Evolutionary conservation across 306 rosid species (phyloP).

Genomic region (Ochetophila trinervis): DNA sequence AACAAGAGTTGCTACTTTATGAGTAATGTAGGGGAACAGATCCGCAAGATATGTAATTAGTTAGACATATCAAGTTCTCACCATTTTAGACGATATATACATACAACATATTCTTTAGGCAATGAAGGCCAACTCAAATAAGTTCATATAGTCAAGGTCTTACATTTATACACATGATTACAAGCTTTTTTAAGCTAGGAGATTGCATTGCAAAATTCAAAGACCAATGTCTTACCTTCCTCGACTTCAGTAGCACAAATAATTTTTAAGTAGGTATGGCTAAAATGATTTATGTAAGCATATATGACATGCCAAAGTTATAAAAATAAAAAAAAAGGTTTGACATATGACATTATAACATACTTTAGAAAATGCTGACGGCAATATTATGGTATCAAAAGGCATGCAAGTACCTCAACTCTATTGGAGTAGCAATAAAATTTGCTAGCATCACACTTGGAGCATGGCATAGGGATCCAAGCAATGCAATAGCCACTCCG

Average conservation of each 20-base stretch:
- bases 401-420: constrained; percentile 62
- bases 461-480: constrained; percentile 71
- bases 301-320: not conserved
- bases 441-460: constrained; percentile 84
- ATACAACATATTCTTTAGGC: not conserved
- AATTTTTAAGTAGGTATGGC: not conserved
- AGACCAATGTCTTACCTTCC: too few species aligned
- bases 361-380: not conserved
- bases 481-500: constrained; percentile 69
- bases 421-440: constrained; percentile 87
- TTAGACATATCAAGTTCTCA: not conserved
- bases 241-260: not conserved
- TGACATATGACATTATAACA: not conserved
- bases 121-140: not conserved
- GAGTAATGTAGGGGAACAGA: not conserved
- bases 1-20: not conserved
- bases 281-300: not conserved
- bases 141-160: not conserved
- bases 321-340: too few species aligned
- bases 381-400: constrained; percentile 4
- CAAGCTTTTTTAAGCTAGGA: not conserved
- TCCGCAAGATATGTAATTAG: not conserved
- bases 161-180: not conserved
- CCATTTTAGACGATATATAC: not conserved
- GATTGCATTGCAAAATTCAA: too few species aligned